A percentile compares a stretch with the other conserved stretches of the same genome.
Evolutionary conservation across 768 basidiomycete species (phyloP).

Genomic region (Dentipellis fragilis): DNA sequence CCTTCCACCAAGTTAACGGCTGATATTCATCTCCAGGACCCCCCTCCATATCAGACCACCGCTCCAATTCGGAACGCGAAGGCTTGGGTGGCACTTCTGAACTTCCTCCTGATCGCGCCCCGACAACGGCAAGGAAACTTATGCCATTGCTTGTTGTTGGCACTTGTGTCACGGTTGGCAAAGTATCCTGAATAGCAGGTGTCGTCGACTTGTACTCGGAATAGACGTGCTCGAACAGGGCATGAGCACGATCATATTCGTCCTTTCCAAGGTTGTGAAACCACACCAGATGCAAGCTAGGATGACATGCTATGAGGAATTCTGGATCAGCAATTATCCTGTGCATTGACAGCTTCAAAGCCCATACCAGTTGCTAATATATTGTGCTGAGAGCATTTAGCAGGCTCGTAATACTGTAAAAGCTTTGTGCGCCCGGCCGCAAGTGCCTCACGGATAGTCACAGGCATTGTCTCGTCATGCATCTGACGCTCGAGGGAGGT

Average conservation of each 20-base stretch:
- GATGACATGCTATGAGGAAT: conserved; percentile 18
- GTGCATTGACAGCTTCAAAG: neutral
- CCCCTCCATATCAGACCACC: neutral
- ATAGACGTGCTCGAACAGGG: neutral
- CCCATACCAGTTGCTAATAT: conserved; percentile 18
- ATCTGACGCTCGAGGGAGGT: conserved; percentile 9
- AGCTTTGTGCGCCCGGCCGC: conserved; percentile 20
- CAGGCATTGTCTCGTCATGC: neutral
- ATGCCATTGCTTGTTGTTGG: neutral
- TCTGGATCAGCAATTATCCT: neutral
- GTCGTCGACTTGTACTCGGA: neutral
- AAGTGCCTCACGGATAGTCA: conserved; percentile 14
- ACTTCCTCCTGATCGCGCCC: neutral
- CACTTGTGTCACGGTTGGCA: conserved; percentile 3
- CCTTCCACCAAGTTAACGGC: conserved; percentile 3
- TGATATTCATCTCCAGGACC: neutral
- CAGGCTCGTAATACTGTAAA: conserved; percentile 16
- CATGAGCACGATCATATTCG: neutral
- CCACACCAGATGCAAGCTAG: conserved; percentile 17
- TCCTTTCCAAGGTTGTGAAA: conserved; percentile 13
- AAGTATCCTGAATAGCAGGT: neutral
- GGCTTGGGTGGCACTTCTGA: neutral
- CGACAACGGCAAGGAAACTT: neutral
- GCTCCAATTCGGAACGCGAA: neutral
- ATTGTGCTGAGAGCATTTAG: conserved; percentile 18